Conservation (phyloP, 108 stramenopile genomes). For the Bacterosira constricta region DNA sequence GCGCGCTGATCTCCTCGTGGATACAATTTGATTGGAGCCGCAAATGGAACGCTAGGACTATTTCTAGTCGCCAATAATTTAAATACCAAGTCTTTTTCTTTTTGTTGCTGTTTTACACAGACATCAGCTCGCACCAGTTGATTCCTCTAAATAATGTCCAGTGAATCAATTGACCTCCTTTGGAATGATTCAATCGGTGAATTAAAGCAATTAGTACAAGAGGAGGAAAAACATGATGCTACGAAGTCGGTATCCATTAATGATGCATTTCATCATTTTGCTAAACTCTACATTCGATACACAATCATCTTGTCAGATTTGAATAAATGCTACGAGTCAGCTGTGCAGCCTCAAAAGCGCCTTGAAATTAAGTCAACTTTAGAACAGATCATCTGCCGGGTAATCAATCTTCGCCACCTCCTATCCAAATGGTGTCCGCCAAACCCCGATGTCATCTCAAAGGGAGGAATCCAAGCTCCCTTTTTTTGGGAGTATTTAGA, state of each 20-base stretch:
- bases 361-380: slow-evolving; percentile 71
- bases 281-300: slow-evolving; percentile 81
- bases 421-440: slow-evolving; percentile 90
- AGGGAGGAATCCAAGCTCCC: slow-evolving; percentile 31
- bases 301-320: slow-evolving; percentile 67
- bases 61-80: too few relatives aligned
- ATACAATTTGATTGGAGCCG: too few relatives aligned
- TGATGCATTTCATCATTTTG: slow-evolving; percentile 79
- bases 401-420: slow-evolving; percentile 73
- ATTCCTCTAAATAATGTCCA: slow-evolving; percentile 44
- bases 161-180: slow-evolving; percentile 46
- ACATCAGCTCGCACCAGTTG: too few relatives aligned
- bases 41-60: too few relatives aligned
- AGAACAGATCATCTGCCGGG: slow-evolving; percentile 76
- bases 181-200: slow-evolving; percentile 41
- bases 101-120: too few relatives aligned
- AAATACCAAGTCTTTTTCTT: too few relatives aligned
- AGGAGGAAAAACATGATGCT: slow-evolving; percentile 20
- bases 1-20: too few relatives aligned
- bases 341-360: slow-evolving; percentile 89
- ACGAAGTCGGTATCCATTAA: slow-evolving; percentile 41
- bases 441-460: slow-evolving; percentile 57
- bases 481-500: slow-evolving; percentile 88
- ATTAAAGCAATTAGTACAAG: slow-evolving; percentile 27
- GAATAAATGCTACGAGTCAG: slow-evolving; percentile 73